These are phyloP conservation scores for Pilaira anomala DNA, from an alignment of 192 early-diverging fungal species.

Conservation along the genomic window DNA sequence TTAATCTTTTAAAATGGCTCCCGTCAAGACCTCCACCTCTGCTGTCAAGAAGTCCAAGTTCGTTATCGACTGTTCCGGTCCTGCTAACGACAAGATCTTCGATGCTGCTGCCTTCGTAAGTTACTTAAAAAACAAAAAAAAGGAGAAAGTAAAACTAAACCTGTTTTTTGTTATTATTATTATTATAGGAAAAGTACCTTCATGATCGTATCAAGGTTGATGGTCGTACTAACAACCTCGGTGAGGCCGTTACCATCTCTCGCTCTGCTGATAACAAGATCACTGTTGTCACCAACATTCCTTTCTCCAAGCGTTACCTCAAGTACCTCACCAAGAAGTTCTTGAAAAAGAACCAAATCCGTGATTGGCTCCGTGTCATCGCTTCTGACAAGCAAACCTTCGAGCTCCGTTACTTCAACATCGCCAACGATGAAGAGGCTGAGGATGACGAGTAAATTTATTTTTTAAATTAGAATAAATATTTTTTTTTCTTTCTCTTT, in stretches of 20 bases:
- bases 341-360: constrained; percentile 98
- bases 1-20: constrained; percentile 25
- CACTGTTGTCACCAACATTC: constrained; percentile 70
- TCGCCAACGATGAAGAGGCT: constrained; percentile 70
- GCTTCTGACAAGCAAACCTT: constrained; percentile 83
- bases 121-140: not conserved
- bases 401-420: constrained; percentile 95
- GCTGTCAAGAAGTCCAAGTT: constrained; percentile 59
- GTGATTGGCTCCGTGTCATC: constrained; percentile 98
- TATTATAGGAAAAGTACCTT: constrained; percentile 87
- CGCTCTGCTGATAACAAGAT: constrained; percentile 70
- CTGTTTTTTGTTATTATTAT: not conserved
- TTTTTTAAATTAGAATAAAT: constrained; percentile 1
- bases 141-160: not conserved
- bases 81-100: constrained; percentile 94
- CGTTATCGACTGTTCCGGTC: constrained; percentile 90
- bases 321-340: constrained; percentile 99
- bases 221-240: constrained; percentile 94
- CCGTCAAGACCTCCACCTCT: constrained; percentile 24
- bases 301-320: constrained; percentile 97
- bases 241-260: constrained; percentile 78
- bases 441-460: constrained; percentile 63
- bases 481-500: constrained; percentile 11
- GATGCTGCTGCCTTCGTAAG: constrained; percentile 91
- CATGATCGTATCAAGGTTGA: constrained; percentile 98